Conservation (phyloP, 2,329 filamentous ascomycete species). For the Exophiala bonariae region DNA sequence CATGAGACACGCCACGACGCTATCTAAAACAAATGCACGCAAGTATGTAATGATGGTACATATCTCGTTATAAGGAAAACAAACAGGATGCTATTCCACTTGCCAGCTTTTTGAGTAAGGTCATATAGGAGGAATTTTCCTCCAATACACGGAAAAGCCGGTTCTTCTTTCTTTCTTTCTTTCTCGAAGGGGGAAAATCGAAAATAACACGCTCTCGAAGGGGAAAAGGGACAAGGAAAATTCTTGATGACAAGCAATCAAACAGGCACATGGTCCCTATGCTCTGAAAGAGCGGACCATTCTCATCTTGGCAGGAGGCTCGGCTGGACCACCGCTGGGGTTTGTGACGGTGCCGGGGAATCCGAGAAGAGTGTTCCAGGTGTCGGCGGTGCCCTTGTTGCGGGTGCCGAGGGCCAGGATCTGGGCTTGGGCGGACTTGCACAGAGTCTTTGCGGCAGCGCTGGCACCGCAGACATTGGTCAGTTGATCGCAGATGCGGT, state of each 20-base stretch:
- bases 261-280: not conserved
- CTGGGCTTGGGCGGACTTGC: slow-evolving; percentile 53
- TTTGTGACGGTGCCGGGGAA: slow-evolving; percentile 30
- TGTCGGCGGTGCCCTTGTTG: slow-evolving; percentile 41
- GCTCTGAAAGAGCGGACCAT: slow-evolving; percentile 6
- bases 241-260: not conserved
- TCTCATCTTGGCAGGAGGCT: slow-evolving; percentile 21
- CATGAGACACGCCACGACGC: too few relatives aligned
- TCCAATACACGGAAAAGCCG: too few relatives aligned
- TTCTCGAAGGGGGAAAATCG: not conserved
- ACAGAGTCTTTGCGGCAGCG: slow-evolving; percentile 57
- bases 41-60: too few relatives aligned
- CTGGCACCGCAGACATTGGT: slow-evolving; percentile 66
- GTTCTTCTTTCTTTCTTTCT: not conserved
- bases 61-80: too few relatives aligned
- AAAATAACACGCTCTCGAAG: too few relatives aligned
- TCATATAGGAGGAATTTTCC: too few relatives aligned
- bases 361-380: slow-evolving; percentile 42
- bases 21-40: too few relatives aligned
- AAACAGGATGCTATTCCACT: too few relatives aligned
- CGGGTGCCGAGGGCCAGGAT: slow-evolving; percentile 47
- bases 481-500: slow-evolving; percentile 69
- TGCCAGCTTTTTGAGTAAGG: too few relatives aligned
- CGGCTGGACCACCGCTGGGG: slow-evolving; percentile 18
- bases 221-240: too few relatives aligned